These are phyloP conservation scores for Nothopassalora personata DNA, from an alignment of 2,329 filamentous ascomycete genomes.

Conservation along the genomic window DNA sequence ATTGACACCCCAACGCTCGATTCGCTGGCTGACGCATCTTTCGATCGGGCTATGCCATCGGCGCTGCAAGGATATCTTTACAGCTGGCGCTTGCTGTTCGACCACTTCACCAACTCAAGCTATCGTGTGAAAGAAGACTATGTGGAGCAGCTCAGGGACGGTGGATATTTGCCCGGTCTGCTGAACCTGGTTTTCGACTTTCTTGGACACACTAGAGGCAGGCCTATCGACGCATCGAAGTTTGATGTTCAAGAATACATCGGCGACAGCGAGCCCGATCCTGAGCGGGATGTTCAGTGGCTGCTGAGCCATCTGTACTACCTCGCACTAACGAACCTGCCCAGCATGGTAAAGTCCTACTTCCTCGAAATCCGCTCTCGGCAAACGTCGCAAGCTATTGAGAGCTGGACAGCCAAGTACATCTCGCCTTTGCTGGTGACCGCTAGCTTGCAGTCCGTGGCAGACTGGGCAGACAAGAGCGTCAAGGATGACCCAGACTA, in stretches of 20 bases:
- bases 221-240: constrained; percentile 64
- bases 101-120: constrained; percentile 60
- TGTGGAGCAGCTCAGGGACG: constrained; percentile 69
- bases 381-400: constrained; percentile 72
- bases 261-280: constrained; percentile 49
- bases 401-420: constrained; percentile 76
- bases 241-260: constrained; percentile 65
- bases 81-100: constrained; percentile 85
- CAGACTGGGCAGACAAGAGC: constrained; percentile 55
- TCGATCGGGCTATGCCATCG: constrained; percentile 61
- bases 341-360: constrained; percentile 76
- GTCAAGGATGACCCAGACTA: constrained; percentile 38
- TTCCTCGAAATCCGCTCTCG: constrained; percentile 69
- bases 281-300: constrained; percentile 73
- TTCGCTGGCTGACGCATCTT: constrained; percentile 59
- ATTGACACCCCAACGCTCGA: constrained; percentile 70
- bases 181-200: constrained; percentile 79
- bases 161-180: constrained; percentile 62
- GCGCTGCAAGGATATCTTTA: constrained; percentile 73
- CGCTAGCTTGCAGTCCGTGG: constrained; percentile 62
- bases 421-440: constrained; percentile 68
- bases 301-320: constrained; percentile 84
- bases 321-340: constrained; percentile 68
- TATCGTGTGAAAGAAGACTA: constrained; percentile 81
- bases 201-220: constrained; percentile 69